Conservation (phyloP, 2,329 filamentous ascomycete genomes). For the Diaporthe helianthi region DNA sequence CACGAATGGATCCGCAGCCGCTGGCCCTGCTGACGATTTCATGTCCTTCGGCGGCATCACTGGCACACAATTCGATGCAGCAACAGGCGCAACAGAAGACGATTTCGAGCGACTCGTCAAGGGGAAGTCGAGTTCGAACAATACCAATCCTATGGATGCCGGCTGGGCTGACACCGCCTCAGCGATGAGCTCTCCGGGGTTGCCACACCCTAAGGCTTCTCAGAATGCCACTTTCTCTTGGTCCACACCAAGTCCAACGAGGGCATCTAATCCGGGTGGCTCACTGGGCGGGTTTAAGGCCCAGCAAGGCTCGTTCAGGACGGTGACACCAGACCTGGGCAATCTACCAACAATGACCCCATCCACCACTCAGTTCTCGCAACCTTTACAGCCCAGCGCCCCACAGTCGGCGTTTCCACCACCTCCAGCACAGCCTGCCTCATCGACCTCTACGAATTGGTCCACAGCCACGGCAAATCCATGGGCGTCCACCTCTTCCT, state of each 20-base stretch:
- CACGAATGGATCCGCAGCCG: slow-evolving; percentile 55
- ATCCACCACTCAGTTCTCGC: slow-evolving; percentile 67
- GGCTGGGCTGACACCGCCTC: slow-evolving; percentile 57
- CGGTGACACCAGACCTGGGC: slow-evolving; percentile 65
- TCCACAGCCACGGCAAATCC: slow-evolving; percentile 53
- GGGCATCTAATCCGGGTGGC: slow-evolving; percentile 40
- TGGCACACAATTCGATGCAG: slow-evolving; percentile 61
- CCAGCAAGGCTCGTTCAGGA: slow-evolving; percentile 56
- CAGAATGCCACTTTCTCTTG: slow-evolving; percentile 64
- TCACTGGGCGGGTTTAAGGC: slow-evolving; percentile 46
- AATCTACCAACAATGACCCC: slow-evolving; percentile 64
- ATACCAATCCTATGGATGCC: slow-evolving; percentile 50
- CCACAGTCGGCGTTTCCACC: slow-evolving; percentile 39
- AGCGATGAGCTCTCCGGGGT: slow-evolving; percentile 44
- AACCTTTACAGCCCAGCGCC: slow-evolving; percentile 59
- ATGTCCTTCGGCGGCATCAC: slow-evolving; percentile 74
- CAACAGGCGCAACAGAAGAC: slow-evolving; percentile 64
- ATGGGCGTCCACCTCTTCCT: slow-evolving; percentile 53
- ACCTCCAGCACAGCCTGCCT: slow-evolving; percentile 38
- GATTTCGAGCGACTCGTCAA: slow-evolving; percentile 93
- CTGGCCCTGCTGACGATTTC: slow-evolving; percentile 68
- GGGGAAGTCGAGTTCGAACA: slow-evolving; percentile 61
- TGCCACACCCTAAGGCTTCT: slow-evolving; percentile 42
- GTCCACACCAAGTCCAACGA: slow-evolving; percentile 63
- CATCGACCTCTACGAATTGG: slow-evolving; percentile 58